phyloP scores from a whole-genome alignment of 805 yeast genomes.

The Ascoidea asiatica region DNA sequence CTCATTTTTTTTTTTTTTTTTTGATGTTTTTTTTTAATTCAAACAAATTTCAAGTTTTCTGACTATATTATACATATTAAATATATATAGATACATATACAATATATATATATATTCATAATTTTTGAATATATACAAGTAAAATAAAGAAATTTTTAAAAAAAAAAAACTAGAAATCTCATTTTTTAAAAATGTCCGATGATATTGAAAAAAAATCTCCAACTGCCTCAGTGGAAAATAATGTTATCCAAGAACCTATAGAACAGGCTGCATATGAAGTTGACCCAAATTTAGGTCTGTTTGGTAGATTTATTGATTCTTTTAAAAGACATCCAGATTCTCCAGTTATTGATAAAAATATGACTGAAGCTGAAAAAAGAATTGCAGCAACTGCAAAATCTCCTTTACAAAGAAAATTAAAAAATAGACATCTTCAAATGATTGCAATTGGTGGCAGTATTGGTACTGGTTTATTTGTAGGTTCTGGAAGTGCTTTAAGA shows the following conservation, averaged over 20 bases:
- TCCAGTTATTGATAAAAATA: constrained; percentile 1
- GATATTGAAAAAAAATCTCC: background rate
- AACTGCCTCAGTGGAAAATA: background rate
- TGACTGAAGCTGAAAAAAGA: constrained; percentile 7
- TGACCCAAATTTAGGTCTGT: background rate
- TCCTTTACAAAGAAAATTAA: constrained; percentile 3
- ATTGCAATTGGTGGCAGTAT: constrained; percentile 65
- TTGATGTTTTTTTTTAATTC: no score
- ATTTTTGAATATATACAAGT: no score
- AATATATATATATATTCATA: no score
- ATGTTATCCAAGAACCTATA: background rate
- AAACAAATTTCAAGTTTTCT: no score
- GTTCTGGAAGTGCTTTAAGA: constrained; percentile 44
- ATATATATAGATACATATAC: no score
- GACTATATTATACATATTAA: no score
- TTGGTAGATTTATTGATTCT: constrained; percentile 3
- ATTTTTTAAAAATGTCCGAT: no score
- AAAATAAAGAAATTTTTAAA: no score
- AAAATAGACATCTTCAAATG: constrained; percentile 47
- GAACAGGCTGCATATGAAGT: background rate
- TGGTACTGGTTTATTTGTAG: constrained; percentile 67
- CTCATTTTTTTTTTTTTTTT: no score
- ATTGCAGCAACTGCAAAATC: constrained; percentile 3
- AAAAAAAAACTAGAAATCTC: no score
- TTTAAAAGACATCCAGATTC: constrained; percentile 7